Evolutionary conservation across 768 basidiomycete species (phyloP).

Genomic region (Imleria badia): DNA sequence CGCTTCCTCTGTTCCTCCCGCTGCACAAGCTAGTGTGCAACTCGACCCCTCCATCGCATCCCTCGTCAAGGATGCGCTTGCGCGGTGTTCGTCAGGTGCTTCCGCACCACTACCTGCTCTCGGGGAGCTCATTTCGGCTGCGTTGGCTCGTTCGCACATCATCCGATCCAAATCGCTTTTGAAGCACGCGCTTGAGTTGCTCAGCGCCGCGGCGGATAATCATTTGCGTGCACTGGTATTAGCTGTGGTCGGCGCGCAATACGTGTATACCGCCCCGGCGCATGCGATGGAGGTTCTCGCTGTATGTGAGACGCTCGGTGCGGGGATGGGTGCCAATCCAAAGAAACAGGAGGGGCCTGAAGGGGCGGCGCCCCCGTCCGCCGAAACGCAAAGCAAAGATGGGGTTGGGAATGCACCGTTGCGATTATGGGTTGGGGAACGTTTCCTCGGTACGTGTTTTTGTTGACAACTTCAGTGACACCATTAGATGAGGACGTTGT

Average conservation of each 20-base stretch:
- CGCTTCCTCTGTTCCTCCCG: not conserved
- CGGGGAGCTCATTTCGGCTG: conserved; percentile 18
- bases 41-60: conserved; percentile 18
- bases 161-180: conserved; percentile 40
- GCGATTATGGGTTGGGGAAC: conserved; percentile 71
- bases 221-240: conserved; percentile 70
- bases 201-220: conserved; percentile 63
- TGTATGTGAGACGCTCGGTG: conserved; percentile 68
- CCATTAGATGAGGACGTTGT: not conserved
- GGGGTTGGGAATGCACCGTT: conserved; percentile 61
- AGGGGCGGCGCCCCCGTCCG: not conserved
- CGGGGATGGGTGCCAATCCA: conserved; percentile 55
- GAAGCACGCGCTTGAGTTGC: conserved; percentile 59
- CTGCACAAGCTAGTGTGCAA: conserved; percentile 5
- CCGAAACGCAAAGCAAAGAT: conserved; percentile 23
- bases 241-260: conserved; percentile 67
- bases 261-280: conserved; percentile 66
- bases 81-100: conserved; percentile 23
- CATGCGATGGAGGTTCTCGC: conserved; percentile 66
- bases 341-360: conserved; percentile 16
- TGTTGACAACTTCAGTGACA: not conserved
- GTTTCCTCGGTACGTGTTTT: conserved; percentile 52
- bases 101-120: conserved; percentile 20
- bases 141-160: conserved; percentile 24
- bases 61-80: conserved; percentile 28